These are phyloP conservation scores for Nematocida parisii DNA, from an alignment of 371 early-diverging fungal species.

Conservation along the genomic window DNA sequence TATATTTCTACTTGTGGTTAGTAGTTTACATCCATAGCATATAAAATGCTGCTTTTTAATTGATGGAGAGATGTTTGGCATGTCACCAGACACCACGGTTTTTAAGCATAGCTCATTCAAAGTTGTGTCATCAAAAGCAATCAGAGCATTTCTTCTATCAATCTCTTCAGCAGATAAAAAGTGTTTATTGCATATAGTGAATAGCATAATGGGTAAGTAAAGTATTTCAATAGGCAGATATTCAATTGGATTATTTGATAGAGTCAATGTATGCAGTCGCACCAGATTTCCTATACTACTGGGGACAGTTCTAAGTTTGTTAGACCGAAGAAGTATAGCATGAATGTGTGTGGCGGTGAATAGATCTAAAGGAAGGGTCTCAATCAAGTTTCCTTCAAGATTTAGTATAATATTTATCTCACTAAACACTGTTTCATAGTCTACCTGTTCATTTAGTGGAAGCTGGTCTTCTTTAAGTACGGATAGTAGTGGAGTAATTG, in stretches of 20 bases:
- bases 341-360: not conserved
- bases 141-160: not conserved
- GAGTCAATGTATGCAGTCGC: conserved; percentile 16
- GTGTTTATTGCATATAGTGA: conserved; percentile 25
- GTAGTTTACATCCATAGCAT: conserved; percentile 21
- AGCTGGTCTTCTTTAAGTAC: conserved; percentile 13
- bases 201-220: not conserved
- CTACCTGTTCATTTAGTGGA: not conserved
- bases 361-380: conserved; percentile 29
- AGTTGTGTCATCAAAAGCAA: not conserved
- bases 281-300: conserved; percentile 13
- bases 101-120: conserved; percentile 48
- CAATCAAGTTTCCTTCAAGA: conserved; percentile 47
- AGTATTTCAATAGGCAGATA: conserved; percentile 46
- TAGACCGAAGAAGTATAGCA: conserved; percentile 42
- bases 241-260: conserved; percentile 53
- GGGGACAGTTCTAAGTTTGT: conserved; percentile 23
- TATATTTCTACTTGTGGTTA: not conserved
- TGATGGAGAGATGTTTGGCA: not conserved
- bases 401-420: conserved; percentile 33
- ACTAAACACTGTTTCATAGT: conserved; percentile 17
- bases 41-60: conserved; percentile 1
- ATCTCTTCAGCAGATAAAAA: conserved; percentile 36
- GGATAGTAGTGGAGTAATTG: not conserved
- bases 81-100: not conserved